A percentile compares a stretch with the other conserved stretches of the same genome.
These are phyloP conservation scores for Candida albicans DNA, from an alignment of 1,139 yeast genomes.

Conservation along the genomic window DNA sequence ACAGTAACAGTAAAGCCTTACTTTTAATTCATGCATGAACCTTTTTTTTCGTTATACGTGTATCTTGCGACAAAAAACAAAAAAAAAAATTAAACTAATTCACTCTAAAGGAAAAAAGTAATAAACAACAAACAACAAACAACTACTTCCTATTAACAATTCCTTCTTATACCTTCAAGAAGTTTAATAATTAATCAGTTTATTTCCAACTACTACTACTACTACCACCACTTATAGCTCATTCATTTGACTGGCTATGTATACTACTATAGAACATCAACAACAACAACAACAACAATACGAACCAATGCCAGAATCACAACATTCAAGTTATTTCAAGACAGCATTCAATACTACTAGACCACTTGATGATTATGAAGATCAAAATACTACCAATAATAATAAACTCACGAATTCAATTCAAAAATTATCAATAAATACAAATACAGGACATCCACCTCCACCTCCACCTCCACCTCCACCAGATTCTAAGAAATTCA, in stretches of 20 bases:
- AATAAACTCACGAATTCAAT: constrained; percentile 3
- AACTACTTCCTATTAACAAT: no score
- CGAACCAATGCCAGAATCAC: neutral
- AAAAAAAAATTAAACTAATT: no score
- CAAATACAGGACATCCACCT: neutral
- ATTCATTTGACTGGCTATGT: neutral
- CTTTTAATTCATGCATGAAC: no score
- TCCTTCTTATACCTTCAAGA: no score
- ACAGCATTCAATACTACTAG: constrained; percentile 1
- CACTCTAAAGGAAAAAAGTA: no score
- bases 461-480: neutral
- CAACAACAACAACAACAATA: neutral
- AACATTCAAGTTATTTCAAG: neutral
- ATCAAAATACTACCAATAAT: neutral
- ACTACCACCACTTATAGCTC: neutral
- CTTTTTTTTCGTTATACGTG: no score
- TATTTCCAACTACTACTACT: no score
- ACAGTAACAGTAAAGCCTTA: no score
- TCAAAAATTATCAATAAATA: constrained; percentile 5
- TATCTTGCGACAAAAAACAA: no score
- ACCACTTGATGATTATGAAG: neutral
- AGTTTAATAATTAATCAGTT: no score
- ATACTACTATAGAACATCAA: constrained; percentile 3
- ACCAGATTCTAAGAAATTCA: constrained; percentile 8
- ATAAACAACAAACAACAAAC: no score